phyloP scores from a whole-genome alignment of 495 filamentous ascomycete species.

The Talaromyces wortmannii region DNA sequence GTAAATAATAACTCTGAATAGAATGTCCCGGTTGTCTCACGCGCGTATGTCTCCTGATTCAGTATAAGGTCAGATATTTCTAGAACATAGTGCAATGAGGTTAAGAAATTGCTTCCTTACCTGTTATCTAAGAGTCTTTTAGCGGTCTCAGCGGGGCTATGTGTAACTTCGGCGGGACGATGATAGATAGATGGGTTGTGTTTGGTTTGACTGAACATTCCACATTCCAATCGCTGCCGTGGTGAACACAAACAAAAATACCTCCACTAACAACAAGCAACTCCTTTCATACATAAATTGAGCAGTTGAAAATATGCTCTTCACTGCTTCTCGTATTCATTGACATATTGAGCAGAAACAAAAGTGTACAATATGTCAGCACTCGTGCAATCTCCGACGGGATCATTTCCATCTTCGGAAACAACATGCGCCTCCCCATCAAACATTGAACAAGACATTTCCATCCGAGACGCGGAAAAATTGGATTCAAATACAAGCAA shows the following conservation, averaged over 20 bases:
- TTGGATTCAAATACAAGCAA: background rate
- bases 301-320: background rate
- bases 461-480: background rate
- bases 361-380: background rate
- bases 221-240: constrained; percentile 2
- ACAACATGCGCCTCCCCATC: background rate
- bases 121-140: too few relatives aligned
- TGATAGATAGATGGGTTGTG: too few relatives aligned
- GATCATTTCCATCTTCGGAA: background rate
- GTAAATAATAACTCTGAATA: too few relatives aligned
- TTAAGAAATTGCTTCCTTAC: background rate
- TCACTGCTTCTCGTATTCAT: background rate
- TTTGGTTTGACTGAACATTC: background rate
- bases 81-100: background rate
- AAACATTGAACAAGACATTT: background rate
- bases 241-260: background rate
- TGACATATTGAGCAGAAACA: background rate
- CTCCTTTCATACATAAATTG: background rate
- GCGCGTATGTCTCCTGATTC: too few relatives aligned
- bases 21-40: too few relatives aligned
- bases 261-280: background rate
- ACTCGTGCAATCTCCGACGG: background rate
- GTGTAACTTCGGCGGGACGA: too few relatives aligned
- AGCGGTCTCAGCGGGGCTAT: too few relatives aligned
- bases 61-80: too few relatives aligned